Evolutionary conservation across 202 grass and related monocot genomes (phyloP).

Genomic region (Setaria viridis): DNA sequence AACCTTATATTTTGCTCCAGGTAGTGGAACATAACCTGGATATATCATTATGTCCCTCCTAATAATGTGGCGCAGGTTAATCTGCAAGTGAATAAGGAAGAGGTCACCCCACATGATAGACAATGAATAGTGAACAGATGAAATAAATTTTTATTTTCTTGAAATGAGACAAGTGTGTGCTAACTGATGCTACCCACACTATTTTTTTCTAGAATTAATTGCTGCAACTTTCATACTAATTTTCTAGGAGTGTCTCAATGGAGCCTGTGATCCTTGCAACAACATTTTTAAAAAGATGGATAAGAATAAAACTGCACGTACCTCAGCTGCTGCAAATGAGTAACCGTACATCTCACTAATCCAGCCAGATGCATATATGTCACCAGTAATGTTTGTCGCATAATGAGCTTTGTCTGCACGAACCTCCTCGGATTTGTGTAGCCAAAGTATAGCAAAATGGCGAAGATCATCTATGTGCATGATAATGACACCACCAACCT

Average conservation of each 20-base stretch:
- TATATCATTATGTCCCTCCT: slow-evolving; percentile 89
- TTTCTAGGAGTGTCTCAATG: background rate
- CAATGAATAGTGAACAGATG: background rate
- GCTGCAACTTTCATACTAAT: slow-evolving; percentile 6
- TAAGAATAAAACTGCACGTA: slow-evolving; percentile 46
- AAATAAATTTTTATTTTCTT: slow-evolving; percentile 19
- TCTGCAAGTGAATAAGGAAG: slow-evolving; percentile 52
- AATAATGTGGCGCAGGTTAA: slow-evolving; percentile 86
- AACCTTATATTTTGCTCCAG: slow-evolving; percentile 70
- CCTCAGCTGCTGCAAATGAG: slow-evolving; percentile 94
- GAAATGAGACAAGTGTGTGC: slow-evolving; percentile 13
- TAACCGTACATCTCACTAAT: slow-evolving; percentile 99
- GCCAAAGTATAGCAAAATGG: slow-evolving; percentile 87
- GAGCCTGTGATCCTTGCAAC: slow-evolving; percentile 1
- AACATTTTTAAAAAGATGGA: slow-evolving; percentile 14
- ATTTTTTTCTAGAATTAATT: slow-evolving; percentile 15
- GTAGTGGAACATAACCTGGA: slow-evolving; percentile 83
- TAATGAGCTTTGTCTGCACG: slow-evolving; percentile 93
- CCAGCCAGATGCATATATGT: slow-evolving; percentile 97
- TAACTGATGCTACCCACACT: slow-evolving; percentile 1
- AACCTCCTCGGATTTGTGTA: slow-evolving; percentile 96
- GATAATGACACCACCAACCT: slow-evolving; percentile 99
- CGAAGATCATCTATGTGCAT: slow-evolving; percentile 97
- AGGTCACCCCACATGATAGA: slow-evolving; percentile 32
- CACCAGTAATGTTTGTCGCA: slow-evolving; percentile 94